phyloP scores from a whole-genome alignment of 1,284 basidiomycete genomes.

The Sporisorium exsertum region DNA sequence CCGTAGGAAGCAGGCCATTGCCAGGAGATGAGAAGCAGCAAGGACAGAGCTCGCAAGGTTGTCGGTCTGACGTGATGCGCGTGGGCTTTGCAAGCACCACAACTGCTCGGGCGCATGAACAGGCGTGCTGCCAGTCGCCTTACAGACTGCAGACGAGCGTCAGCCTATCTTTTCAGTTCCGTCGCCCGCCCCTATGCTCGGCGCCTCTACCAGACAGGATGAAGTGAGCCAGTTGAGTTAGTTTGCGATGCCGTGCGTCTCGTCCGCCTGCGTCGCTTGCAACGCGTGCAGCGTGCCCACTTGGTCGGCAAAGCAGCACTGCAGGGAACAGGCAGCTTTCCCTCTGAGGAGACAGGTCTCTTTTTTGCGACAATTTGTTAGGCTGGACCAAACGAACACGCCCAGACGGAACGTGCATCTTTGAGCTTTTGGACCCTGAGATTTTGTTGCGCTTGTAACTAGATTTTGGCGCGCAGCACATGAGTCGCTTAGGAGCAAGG shows the following conservation, averaged over 20 bases:
- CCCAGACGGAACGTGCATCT: neutral
- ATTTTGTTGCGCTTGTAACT: neutral
- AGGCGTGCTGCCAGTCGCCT: neutral
- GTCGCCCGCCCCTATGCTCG: too few species aligned
- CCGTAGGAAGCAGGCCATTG: neutral
- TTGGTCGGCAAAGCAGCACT: neutral
- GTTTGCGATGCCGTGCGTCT: neutral
- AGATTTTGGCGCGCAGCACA: neutral
- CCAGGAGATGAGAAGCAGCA: neutral
- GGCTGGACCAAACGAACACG: neutral
- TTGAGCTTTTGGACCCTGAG: constrained; percentile 6
- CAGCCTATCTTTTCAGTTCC: neutral
- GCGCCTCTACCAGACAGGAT: too few species aligned
- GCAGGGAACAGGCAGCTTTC: neutral
- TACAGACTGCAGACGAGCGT: neutral
- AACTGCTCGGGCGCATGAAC: neutral
- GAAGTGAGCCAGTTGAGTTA: neutral
- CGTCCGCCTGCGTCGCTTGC: neutral
- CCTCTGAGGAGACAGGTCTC: too few species aligned
- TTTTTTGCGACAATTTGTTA: neutral
- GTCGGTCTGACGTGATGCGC: neutral
- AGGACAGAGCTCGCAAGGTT: neutral
- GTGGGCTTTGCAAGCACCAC: neutral
- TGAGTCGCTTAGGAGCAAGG: neutral
- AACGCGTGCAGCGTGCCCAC: too few species aligned